Evolutionary conservation across 1,284 basidiomycete species (phyloP), one percentile per base, ranked within the genome.

Genomic region (Ustilago hordei): DNA sequence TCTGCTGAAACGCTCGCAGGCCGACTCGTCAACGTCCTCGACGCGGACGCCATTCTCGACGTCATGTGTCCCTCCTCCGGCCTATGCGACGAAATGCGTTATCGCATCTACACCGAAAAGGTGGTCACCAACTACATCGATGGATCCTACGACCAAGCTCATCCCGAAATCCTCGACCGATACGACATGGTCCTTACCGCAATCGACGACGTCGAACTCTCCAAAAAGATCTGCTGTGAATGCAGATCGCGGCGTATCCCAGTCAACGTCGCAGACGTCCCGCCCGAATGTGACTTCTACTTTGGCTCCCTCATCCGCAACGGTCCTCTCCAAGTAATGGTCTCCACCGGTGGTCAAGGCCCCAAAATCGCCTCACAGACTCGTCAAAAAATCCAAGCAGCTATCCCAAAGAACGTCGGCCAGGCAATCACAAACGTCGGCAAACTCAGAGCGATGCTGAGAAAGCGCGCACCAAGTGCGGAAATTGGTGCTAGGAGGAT

Each of bases 191-290:
- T 97, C 55, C 90, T 98, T 60, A 96, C 95, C 2, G 96, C 96
- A 13, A 92, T 98, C 57, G 95, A 98, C 88, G 92, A 97, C 86
- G 90, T 91, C 64, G 88, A 89, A 0, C 88, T 91, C 60, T 93
- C 91, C 47, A 90, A 87, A 87, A 57, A 79, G 38, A 95, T 98
- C 61, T 93, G 91, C 83, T 86, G 89, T 13, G 88, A 92, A 77
- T 93, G 93, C 82, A 89, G 94, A 58, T 88, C 89, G 35, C 89
- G 87, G 52, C 90, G 89, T 60, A 92, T 98, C 59, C 94, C 95
- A 4, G 92, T 97, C 73, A 99, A 99, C 87, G 95, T 95, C 66
- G 96, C 97, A 36, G 96, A 99, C 87, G 93, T 98, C 57, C 97
- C 96, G 3, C 84, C 83, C 32, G 83, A 87, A 65, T 99, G 96